These are phyloP conservation scores for Tylopilus sp. DNA, from an alignment of 1,284 basidiomycete genomes.

Conservation along the genomic window DNA sequence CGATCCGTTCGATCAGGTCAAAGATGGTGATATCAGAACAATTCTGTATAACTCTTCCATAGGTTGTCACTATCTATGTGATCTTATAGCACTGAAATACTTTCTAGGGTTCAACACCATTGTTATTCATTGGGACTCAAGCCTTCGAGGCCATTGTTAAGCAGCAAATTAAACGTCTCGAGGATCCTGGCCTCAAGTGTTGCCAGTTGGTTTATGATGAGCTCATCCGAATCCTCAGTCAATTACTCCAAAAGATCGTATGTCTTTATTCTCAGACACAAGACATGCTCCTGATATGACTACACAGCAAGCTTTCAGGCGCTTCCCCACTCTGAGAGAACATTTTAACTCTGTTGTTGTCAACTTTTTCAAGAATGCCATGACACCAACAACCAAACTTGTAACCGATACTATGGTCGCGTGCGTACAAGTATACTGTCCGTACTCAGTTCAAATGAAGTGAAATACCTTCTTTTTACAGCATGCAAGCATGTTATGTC, in stretches of 20 bases:
- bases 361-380: slow-evolving; percentile 94
- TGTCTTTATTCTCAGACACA: slow-evolving; percentile 45
- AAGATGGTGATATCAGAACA: slow-evolving; percentile 97
- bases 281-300: slow-evolving; percentile 14
- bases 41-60: slow-evolving; percentile 98
- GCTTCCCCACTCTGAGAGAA: slow-evolving; percentile 94
- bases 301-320: slow-evolving; percentile 89
- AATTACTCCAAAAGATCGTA: slow-evolving; percentile 90
- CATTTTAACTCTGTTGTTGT: slow-evolving; percentile 96
- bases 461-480: slow-evolving; percentile 41
- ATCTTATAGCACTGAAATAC: slow-evolving; percentile 9
- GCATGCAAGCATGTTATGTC: slow-evolving; percentile 97
- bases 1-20: slow-evolving; percentile 98
- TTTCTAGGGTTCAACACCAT: slow-evolving; percentile 90
- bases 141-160: slow-evolving; percentile 99
- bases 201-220: slow-evolving; percentile 97
- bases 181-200: slow-evolving; percentile 94
- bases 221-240: slow-evolving; percentile 93
- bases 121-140: slow-evolving; percentile 95
- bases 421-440: slow-evolving; percentile 52
- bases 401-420: slow-evolving; percentile 93
- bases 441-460: not conserved
- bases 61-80: slow-evolving; percentile 41
- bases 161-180: slow-evolving; percentile 97
- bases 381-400: slow-evolving; percentile 95